Evolutionary conservation across 1,139 yeast genomes (phyloP).

Genomic region (Scheffersomyces segobiensis): DNA sequence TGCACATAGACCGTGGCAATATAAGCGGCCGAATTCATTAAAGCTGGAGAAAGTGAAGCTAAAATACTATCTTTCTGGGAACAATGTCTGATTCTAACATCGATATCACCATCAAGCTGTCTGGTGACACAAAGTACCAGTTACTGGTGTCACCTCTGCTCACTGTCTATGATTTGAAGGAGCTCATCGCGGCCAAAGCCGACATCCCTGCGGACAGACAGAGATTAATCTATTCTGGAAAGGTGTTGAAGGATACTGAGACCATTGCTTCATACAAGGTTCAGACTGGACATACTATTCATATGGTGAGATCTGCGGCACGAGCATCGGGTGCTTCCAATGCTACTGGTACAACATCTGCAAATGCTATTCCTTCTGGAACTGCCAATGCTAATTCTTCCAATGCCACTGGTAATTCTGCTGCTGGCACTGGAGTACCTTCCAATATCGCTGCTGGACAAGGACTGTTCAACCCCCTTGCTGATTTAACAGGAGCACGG

Average conservation of each 20-base stretch:
- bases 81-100: constrained; percentile 17
- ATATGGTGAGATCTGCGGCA: constrained; percentile 70
- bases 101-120: constrained; percentile 45
- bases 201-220: constrained; percentile 75
- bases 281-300: constrained; percentile 84
- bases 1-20: neutral
- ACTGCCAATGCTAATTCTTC: constrained; percentile 15
- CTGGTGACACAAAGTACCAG: constrained; percentile 81
- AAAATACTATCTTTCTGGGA: neutral
- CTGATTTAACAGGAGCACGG: constrained; percentile 91
- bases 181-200: constrained; percentile 56
- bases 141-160: constrained; percentile 53
- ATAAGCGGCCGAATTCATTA: neutral
- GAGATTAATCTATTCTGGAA: constrained; percentile 89
- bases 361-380: constrained; percentile 12
- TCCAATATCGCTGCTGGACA: constrained; percentile 82
- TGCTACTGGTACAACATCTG: constrained; percentile 16
- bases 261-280: constrained; percentile 75
- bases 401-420: constrained; percentile 4
- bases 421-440: constrained; percentile 47
- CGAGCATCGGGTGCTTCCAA: constrained; percentile 19
- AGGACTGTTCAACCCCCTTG: constrained; percentile 85
- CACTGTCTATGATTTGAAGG: constrained; percentile 71
- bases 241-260: constrained; percentile 84
- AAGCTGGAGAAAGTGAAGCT: neutral